A percentile compares a stretch with the other conserved stretches of the same genome.
Evolutionary conservation across 768 basidiomycete species (phyloP).

Genomic region (Phaffia tasmanica): DNA sequence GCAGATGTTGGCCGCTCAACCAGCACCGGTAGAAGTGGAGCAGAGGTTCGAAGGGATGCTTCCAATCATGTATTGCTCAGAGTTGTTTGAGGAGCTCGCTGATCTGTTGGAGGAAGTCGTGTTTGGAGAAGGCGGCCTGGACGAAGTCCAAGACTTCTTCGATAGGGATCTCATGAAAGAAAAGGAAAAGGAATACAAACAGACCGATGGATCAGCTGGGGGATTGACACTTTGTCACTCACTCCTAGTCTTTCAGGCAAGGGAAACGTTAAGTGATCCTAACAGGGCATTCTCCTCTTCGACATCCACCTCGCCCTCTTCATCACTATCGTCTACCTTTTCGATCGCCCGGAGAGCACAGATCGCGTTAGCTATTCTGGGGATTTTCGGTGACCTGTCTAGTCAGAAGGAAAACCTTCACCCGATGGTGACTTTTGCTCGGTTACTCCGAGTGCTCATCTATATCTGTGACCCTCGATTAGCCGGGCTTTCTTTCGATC

Average conservation of each 20-base stretch:
- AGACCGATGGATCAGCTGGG: not conserved
- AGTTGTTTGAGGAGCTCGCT: constrained; percentile 73
- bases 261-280: constrained; percentile 33
- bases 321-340: constrained; percentile 31
- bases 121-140: constrained; percentile 43
- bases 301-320: constrained; percentile 82
- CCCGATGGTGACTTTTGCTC: not conserved
- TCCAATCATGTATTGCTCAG: constrained; percentile 60
- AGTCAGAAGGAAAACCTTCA: constrained; percentile 1
- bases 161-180: constrained; percentile 33
- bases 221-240: not conserved
- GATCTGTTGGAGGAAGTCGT: constrained; percentile 76
- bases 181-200: constrained; percentile 28
- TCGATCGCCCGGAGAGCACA: too few species aligned
- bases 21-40: constrained; percentile 50
- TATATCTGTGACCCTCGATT: constrained; percentile 11
- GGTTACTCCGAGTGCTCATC: constrained; percentile 6
- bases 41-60: constrained; percentile 48
- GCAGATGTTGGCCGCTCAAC: constrained; percentile 46
- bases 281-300: constrained; percentile 54
- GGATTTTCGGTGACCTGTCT: too few species aligned
- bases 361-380: too few species aligned
- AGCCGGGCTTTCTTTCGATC: constrained; percentile 6
- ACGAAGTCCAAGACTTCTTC: constrained; percentile 2
- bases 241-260: not conserved